Evolutionary conservation across 352 stramenopile species (phyloP), one percentile per base, ranked within the genome.

Genomic region (Globisporangium abappressorium): DNA sequence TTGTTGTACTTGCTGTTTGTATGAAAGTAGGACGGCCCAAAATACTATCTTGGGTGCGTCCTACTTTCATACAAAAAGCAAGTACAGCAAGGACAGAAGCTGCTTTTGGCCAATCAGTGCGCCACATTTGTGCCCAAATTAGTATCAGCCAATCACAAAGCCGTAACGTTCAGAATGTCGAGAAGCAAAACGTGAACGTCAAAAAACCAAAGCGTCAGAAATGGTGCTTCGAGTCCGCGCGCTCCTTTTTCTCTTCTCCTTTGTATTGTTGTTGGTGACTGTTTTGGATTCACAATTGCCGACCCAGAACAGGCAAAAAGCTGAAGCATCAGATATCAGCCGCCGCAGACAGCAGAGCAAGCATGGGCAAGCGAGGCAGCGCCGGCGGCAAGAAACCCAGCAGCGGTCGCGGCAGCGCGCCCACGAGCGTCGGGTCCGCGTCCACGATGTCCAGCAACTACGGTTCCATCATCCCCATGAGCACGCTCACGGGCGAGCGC

Each of bases 361-460:
- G 41, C 43, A 84, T 82, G 77, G 77, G 71, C 41, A 80, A 82
- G 70, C 78, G 72, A 41, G 75, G 74, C 68, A 70, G 71, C 68
- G 67, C 70, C 33, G 67, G 64, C 55, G 76, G 66, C 57, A 79
- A 69, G 63, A 62, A 66, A 54, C 61, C 65, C 22, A 72, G 38
- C 57, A 78, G 70, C 54, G 69, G 62, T 20, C 33, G 57, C 62
- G 76, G 75, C 60, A 72, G 62, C 62, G 68, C 38, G 30, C 57
- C 64, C 8, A 22, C 24, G 15, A 73, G 55, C 46, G 57, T 63
- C 1, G 28, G 33, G 8, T 73, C 65, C 30, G 18, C 54, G 11
- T 68, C 63, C 20, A 68, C 51, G 28, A 63, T 26, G 41, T 54
- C 59, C 8, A 77, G 59, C 55, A 64, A 68, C 58, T 87, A 87